Base-by-base conservation (phyloP, 1,284 basidiomycete genomes). In the Ganoderma boninense region DNA sequence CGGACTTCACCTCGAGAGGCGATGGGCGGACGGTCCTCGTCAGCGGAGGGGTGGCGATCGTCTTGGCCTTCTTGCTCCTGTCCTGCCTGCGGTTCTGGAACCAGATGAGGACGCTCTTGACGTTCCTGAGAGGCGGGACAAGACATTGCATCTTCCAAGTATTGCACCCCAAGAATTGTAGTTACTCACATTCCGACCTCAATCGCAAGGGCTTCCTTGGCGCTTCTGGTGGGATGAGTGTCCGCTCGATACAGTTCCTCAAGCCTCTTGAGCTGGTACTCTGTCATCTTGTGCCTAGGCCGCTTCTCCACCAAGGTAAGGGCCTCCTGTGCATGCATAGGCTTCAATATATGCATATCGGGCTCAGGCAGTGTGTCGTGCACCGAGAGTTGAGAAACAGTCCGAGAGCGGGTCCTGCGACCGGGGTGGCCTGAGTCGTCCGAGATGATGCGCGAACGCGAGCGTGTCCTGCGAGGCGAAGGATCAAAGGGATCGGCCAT, bases 141-240 rank as follows among this genome's bases (percentile, higher is more conserved):
- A 14, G 18, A 52, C 62, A 40, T 52, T 35, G 23, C 20, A 38
- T 26, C 35, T 6, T 32, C 35, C 49, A 26, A 52, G 26, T 38
- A n/a, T 23, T 8, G 2, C 59, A 23, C 49, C 11, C n/a, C n/a
- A 52, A 56, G 11, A 46, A 56, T 43, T 7, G 8, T n/a, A n/a
- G 63, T 6, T 20, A 79, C 85, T 75, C 78, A 85, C 85, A 85
- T 82, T 43, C 77, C 78, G 59, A 84, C 68, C 66, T 84, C 82
- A 62, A 73, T 69, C 4, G 80, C 84, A 52, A 85, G 77, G 0
- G 77, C 76, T 65, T 79, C 80, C 73, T 86, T 86, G 73, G 79
- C 76, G 66, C 80, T 76, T 35, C 81, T 79, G 40, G 78, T 80
- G 0, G 85, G 84, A 61, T 86, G 84, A 10, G 84, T 85, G 18